Evolutionary conservation across 202 grass and related monocot genomes (phyloP).

Genomic region (Bolboschoenoplectus hybrid): DNA sequence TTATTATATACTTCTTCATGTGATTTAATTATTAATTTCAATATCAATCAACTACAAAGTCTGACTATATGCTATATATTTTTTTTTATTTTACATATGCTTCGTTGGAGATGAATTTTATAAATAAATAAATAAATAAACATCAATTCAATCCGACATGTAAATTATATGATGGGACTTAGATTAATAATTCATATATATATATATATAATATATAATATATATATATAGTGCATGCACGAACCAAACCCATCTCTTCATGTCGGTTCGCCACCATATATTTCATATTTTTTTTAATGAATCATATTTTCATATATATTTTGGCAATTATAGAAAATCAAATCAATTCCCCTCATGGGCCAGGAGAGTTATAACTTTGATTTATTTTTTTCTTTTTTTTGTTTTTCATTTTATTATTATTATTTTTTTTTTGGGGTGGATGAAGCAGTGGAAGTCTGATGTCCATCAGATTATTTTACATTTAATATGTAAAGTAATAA

Average conservation of each 20-base stretch:
- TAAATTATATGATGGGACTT: constrained; percentile 30
- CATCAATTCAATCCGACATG: neutral
- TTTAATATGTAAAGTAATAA: too few species aligned
- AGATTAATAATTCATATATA: constrained; percentile 26
- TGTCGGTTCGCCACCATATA: neutral
- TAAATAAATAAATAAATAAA: neutral
- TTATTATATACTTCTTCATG: constrained; percentile 14
- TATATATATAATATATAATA: too few species aligned
- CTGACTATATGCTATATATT: constrained; percentile 1
- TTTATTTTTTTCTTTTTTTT: neutral
- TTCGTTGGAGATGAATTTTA: constrained; percentile 34
- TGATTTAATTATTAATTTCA: neutral
- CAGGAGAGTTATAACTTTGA: neutral
- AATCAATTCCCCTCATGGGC: neutral
- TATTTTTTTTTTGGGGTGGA: too few species aligned
- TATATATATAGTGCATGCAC: neutral
- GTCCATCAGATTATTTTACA: too few species aligned
- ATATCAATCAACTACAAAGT: constrained; percentile 26
- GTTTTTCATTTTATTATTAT: neutral
- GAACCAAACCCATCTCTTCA: constrained; percentile 30
- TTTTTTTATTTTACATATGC: neutral
- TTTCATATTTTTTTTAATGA: constrained; percentile 1
- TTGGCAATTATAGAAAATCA: constrained; percentile 24
- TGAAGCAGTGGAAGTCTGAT: too few species aligned
- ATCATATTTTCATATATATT: neutral